Evolutionary conservation across 768 basidiomycete genomes (phyloP).

Genomic region (Pleurotus cornucopiae): DNA sequence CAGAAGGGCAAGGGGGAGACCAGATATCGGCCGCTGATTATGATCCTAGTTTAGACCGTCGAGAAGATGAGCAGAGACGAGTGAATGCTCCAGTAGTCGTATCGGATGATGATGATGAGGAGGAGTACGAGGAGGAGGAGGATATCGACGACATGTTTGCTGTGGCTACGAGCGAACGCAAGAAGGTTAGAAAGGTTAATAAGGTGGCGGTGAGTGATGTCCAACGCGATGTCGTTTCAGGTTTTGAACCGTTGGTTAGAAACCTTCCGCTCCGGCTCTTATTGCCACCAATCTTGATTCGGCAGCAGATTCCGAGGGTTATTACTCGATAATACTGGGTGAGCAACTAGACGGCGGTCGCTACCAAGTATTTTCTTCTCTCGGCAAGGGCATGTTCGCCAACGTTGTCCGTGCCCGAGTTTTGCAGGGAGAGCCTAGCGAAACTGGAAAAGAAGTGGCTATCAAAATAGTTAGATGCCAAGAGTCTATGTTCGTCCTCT

Average conservation of each 20-base stretch:
- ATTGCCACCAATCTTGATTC: conserved; percentile 81
- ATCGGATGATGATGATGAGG: conserved; percentile 45
- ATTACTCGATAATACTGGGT: conserved; percentile 91
- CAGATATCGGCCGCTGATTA: conserved; percentile 93
- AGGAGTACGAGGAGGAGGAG: conserved; percentile 74
- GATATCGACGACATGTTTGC: conserved; percentile 98
- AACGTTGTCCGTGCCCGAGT: conserved; percentile 91
- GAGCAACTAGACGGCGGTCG: conserved; percentile 89
- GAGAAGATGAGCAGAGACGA: conserved; percentile 78
- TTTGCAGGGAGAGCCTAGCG: conserved; percentile 58
- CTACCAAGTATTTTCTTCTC: conserved; percentile 90
- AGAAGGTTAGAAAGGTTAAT: conserved; percentile 57
- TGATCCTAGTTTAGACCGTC: conserved; percentile 71
- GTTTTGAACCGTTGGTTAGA: conserved; percentile 24
- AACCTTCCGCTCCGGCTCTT: conserved; percentile 53
- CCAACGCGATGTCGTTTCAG: background rate
- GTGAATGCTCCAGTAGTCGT: conserved; percentile 36
- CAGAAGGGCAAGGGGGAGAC: conserved; percentile 45
- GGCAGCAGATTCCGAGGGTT: conserved; percentile 91
- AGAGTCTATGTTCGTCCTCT: conserved; percentile 81
- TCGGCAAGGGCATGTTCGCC: conserved; percentile 99
- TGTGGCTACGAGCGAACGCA: conserved; percentile 36
- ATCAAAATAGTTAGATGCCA: conserved; percentile 97
- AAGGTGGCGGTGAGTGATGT: conserved; percentile 44
- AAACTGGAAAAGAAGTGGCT: conserved; percentile 71